Base-by-base conservation (phyloP, 1,284 basidiomycete species). In the Stygiomarasmius scandens region DNA sequence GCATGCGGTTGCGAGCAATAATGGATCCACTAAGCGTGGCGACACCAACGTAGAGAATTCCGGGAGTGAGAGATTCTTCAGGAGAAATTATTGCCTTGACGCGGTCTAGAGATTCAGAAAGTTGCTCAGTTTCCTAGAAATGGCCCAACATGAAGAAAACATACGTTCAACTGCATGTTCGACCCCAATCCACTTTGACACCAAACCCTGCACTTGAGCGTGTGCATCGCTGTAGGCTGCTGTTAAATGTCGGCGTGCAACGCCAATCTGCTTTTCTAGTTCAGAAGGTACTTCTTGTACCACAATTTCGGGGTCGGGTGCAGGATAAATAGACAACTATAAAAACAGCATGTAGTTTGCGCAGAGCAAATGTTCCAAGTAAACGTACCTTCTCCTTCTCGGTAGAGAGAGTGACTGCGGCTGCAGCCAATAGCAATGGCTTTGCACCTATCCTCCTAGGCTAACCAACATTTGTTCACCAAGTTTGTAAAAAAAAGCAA, bases 11-110 rank as follows among this genome's bases (percentile, higher is more conserved):
- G 41, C 95, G 88, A 0, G 91, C 85, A 56, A 97, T 71, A 64
- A 98, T 89, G 56, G 92, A 93, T 1, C 91, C 92, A 0, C 92
- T 90, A 48, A 98, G 85, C 2, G 93, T 88, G 1, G 93, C 88
- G 41, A 98, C 85, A 49, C 93, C 92, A 55, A 94, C 88, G 75
- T 95, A 96, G 58, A 96, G 86, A 11, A 90, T 69, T 19, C 90
- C 92, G 1, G 95, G 95, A 5, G 89, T 95, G 38, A 97, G 81
- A 0, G 87, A 78, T 75, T 98, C 95, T 52, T 89, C 80, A 0
- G 86, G 82, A 1, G 92, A 86, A 23, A 92, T 75, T 65, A 97
- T 83, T 4, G 88, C 83, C 72, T 95, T 95, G 47, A 96, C 78
- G 60, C 92, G 87, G 59, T 78, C 93, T 95, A 62, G 29, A 27